Evolutionary conservation across 768 basidiomycete species (phyloP).

Genomic region (Pleurotus tuber-regium): DNA sequence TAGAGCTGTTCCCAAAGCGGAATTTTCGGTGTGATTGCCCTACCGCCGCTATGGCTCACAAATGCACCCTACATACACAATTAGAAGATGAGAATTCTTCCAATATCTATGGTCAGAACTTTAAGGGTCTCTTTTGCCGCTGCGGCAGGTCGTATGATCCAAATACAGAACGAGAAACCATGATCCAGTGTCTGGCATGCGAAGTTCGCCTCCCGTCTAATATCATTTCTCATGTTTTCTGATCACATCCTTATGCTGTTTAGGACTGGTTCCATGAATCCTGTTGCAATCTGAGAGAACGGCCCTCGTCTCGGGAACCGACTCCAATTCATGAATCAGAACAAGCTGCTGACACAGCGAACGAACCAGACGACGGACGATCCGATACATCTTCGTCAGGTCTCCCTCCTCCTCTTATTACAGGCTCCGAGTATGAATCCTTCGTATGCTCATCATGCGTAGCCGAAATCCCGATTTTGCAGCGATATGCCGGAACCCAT

Average conservation of each 20-base stretch:
- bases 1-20: slow-evolving; percentile 85
- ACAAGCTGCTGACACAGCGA: slow-evolving; percentile 17
- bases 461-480: slow-evolving; percentile 47
- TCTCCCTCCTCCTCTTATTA: slow-evolving; percentile 66
- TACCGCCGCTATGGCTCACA: slow-evolving; percentile 55
- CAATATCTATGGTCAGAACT: slow-evolving; percentile 77
- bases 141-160: slow-evolving; percentile 73
- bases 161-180: slow-evolving; percentile 72
- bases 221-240: slow-evolving; percentile 9
- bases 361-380: slow-evolving; percentile 43
- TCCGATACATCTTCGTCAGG: slow-evolving; percentile 66
- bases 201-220: slow-evolving; percentile 51
- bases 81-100: slow-evolving; percentile 51
- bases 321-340: slow-evolving; percentile 27
- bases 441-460: slow-evolving; percentile 76
- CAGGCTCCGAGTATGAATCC: slow-evolving; percentile 69
- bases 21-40: slow-evolving; percentile 85
- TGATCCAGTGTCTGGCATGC: slow-evolving; percentile 86
- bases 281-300: slow-evolving; percentile 76
- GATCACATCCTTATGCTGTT: slow-evolving; percentile 9
- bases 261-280: slow-evolving; percentile 94
- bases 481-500: slow-evolving; percentile 63
- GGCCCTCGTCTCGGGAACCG: slow-evolving; percentile 48
- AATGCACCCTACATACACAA: slow-evolving; percentile 60
- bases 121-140: slow-evolving; percentile 67